phyloP scores from a whole-genome alignment of 2,329 filamentous ascomycete genomes.

The Cryphonectria carpinicola region DNA sequence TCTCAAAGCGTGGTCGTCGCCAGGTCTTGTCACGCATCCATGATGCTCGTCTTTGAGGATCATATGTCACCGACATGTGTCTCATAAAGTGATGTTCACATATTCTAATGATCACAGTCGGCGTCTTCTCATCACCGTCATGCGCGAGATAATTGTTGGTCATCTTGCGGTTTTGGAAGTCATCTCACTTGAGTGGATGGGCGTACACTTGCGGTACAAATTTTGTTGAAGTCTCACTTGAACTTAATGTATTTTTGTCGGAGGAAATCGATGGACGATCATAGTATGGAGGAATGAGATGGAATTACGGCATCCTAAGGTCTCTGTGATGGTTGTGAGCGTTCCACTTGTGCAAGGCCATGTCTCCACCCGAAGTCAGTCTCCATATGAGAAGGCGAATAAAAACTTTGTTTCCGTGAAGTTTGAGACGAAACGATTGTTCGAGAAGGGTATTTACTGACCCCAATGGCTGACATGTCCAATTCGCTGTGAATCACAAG shows the following conservation, averaged over 20 bases:
- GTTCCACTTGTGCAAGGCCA: neutral
- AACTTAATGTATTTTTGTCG: slow-evolving; percentile 22
- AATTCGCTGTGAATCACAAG: neutral
- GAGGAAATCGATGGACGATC: slow-evolving; percentile 1
- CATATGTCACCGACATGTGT: neutral
- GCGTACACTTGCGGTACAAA: slow-evolving; percentile 19
- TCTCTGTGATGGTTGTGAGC: slow-evolving; percentile 4
- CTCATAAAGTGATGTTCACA: slow-evolving; percentile 6
- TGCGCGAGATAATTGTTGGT: slow-evolving; percentile 24
- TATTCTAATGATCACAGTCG: slow-evolving; percentile 6
- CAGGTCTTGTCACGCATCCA: slow-evolving; percentile 16
- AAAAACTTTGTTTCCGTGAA: slow-evolving; percentile 1
- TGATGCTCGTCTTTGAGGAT: slow-evolving; percentile 12
- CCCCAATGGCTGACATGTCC: neutral
- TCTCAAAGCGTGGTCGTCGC: slow-evolving; percentile 29
- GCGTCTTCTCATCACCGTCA: slow-evolving; percentile 17
- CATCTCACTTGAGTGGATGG: slow-evolving; percentile 24
- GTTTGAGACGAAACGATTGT: neutral
- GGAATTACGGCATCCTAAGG: neutral
- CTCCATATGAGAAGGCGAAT: neutral
- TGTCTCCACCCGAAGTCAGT: neutral
- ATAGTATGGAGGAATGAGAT: slow-evolving; percentile 5
- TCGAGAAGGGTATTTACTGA: neutral
- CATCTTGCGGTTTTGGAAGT: slow-evolving; percentile 27
- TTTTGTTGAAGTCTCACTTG: slow-evolving; percentile 19